These are phyloP conservation scores for Inga laurina DNA, from an alignment of 306 rosid species.

Conservation along the genomic window DNA sequence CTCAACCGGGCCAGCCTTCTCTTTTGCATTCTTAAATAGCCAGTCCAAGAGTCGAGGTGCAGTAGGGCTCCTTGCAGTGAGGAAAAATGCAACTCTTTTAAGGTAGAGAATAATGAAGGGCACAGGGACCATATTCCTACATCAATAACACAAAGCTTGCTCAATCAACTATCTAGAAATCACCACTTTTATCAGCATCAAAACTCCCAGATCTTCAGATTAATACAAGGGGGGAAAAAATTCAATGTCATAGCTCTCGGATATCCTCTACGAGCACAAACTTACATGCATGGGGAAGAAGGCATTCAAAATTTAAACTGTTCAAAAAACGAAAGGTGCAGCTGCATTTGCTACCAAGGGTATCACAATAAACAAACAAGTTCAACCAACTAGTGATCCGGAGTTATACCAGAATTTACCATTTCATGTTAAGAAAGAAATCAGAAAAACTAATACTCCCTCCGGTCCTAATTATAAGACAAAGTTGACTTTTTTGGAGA, in stretches of 20 bases:
- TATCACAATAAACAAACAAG: conserved; percentile 30
- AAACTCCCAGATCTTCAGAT: neutral
- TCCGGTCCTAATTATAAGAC: too few relatives aligned
- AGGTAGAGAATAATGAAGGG: conserved; percentile 85
- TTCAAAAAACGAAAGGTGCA: neutral
- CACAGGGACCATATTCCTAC: conserved; percentile 94
- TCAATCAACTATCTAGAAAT: conserved; percentile 20
- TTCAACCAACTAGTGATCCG: neutral
- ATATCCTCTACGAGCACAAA: conserved; percentile 1
- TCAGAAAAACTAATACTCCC: neutral
- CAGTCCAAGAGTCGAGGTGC: conserved; percentile 61
- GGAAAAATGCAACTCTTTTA: conserved; percentile 67
- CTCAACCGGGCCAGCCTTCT: conserved; percentile 88
- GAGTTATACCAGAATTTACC: neutral
- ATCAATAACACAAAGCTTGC: conserved; percentile 30
- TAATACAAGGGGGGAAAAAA: conserved; percentile 22
- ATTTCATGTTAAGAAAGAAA: neutral
- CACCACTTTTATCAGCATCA: conserved; percentile 5
- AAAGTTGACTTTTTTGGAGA: too few relatives aligned
- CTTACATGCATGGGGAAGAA: neutral
- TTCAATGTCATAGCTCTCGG: neutral
- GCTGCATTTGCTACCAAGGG: neutral
- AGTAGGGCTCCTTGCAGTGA: conserved; percentile 66
- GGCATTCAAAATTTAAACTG: neutral
- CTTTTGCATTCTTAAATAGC: conserved; percentile 76